phyloP scores from a whole-genome alignment of 169 alveolate genomes.

The Plasmodium cynomolgi region DNA sequence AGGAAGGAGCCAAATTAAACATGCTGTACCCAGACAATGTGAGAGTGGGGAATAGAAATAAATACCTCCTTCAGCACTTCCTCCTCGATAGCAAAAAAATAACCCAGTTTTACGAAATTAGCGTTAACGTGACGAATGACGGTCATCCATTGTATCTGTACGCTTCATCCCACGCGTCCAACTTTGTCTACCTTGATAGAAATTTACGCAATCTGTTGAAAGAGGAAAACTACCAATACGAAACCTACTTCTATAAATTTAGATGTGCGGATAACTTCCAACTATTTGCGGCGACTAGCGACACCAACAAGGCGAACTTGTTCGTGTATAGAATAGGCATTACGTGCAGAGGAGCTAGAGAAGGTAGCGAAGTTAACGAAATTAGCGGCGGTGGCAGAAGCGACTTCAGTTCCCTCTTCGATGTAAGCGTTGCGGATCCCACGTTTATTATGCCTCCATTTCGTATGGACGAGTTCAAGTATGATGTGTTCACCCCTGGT shows the following conservation, averaged over 20 bases:
- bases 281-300: slow-evolving; percentile 4
- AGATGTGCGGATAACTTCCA: not conserved
- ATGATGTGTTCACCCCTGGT: slow-evolving; percentile 17
- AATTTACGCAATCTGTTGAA: slow-evolving; percentile 16
- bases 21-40: slow-evolving; percentile 21
- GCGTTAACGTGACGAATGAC: slow-evolving; percentile 2
- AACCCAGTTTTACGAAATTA: slow-evolving; percentile 25
- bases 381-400: not conserved
- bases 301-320: not conserved
- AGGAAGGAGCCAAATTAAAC: not conserved
- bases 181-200: slow-evolving; percentile 28
- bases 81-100: not conserved
- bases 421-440: slow-evolving; percentile 9
- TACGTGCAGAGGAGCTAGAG: not conserved
- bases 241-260: slow-evolving; percentile 40
- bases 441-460: slow-evolving; percentile 30
- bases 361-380: not conserved
- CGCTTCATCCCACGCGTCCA: slow-evolving; percentile 19
- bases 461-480: slow-evolving; percentile 4
- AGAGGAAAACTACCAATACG: slow-evolving; percentile 32
- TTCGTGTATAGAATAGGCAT: slow-evolving; percentile 3
- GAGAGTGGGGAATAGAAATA: not conserved
- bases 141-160: slow-evolving; percentile 13
- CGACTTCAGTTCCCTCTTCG: not conserved
- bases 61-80: not conserved